Conservation (phyloP, 2,329 filamentous ascomycete genomes). For the Ceratocystis papillata region DNA sequence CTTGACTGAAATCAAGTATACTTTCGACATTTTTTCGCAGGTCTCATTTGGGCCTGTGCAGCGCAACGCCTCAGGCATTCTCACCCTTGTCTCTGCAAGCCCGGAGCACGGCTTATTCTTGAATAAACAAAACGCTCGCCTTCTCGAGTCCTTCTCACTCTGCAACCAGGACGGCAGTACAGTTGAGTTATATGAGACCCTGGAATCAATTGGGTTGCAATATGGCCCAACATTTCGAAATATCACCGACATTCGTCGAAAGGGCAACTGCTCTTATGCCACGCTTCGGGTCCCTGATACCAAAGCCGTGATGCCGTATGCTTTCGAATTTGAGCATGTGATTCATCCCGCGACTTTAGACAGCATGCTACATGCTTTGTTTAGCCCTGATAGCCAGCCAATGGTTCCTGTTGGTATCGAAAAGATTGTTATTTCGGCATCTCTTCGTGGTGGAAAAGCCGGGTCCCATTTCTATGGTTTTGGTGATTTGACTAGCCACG, state of each 20-base stretch:
- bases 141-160: background rate
- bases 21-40: constrained; percentile 41
- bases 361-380: constrained; percentile 44
- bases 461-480: constrained; percentile 35
- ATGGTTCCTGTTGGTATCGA: constrained; percentile 42
- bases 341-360: constrained; percentile 51
- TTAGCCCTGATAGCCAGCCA: constrained; percentile 36
- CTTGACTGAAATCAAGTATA: constrained; percentile 26
- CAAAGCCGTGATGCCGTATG: constrained; percentile 41
- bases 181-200: constrained; percentile 37
- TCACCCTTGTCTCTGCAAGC: constrained; percentile 17
- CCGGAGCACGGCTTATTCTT: constrained; percentile 6
- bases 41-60: constrained; percentile 29
- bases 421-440: constrained; percentile 38
- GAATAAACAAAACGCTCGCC: constrained; percentile 9
- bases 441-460: constrained; percentile 29
- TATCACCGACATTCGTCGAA: constrained; percentile 32
- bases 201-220: constrained; percentile 42
- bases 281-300: constrained; percentile 40
- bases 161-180: constrained; percentile 14
- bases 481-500: constrained; percentile 32
- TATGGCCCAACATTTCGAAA: constrained; percentile 44
- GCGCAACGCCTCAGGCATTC: constrained; percentile 34
- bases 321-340: constrained; percentile 44
- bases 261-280: constrained; percentile 31